These are phyloP conservation scores for Talaromyces sp. DNA, from an alignment of 2,329 filamentous ascomycete genomes.

Conservation along the genomic window DNA sequence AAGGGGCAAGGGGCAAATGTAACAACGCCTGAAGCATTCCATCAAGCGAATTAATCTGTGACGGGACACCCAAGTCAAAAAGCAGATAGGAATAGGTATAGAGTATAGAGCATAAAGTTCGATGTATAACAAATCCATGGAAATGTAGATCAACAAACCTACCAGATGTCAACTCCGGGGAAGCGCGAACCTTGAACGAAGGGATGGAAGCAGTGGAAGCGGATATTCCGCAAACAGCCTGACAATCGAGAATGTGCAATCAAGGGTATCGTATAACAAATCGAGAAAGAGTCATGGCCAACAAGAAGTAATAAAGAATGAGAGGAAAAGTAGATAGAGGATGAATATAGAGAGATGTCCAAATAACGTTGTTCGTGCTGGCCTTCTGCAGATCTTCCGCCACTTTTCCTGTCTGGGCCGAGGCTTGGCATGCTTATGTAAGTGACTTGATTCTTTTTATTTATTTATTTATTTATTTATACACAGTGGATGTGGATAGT, in stretches of 20 bases:
- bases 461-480: background rate
- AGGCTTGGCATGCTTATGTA: conserved; percentile 17
- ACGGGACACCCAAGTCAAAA: too few species aligned
- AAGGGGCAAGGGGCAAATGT: conserved; percentile 3
- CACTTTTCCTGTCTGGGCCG: background rate
- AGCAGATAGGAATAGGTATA: background rate
- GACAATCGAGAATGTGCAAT: background rate
- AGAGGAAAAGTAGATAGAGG: background rate
- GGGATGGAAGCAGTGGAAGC: background rate
- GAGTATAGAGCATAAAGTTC: background rate
- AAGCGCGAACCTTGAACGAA: conserved; percentile 3
- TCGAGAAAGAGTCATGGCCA: background rate
- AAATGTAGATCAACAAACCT: background rate
- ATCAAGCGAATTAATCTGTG: background rate
- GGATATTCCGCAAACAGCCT: background rate
- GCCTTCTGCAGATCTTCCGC: conserved; percentile 8
- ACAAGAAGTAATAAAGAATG: background rate
- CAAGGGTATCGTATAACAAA: background rate
- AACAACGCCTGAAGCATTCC: background rate
- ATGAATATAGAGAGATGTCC: background rate
- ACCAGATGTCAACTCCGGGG: background rate
- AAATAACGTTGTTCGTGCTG: conserved; percentile 13
- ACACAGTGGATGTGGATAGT: background rate
- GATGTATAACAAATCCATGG: background rate
- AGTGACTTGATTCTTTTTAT: background rate